These are phyloP conservation scores for Jacaranda copaia DNA, from an alignment of 257 asterid genomes.

Conservation along the genomic window DNA sequence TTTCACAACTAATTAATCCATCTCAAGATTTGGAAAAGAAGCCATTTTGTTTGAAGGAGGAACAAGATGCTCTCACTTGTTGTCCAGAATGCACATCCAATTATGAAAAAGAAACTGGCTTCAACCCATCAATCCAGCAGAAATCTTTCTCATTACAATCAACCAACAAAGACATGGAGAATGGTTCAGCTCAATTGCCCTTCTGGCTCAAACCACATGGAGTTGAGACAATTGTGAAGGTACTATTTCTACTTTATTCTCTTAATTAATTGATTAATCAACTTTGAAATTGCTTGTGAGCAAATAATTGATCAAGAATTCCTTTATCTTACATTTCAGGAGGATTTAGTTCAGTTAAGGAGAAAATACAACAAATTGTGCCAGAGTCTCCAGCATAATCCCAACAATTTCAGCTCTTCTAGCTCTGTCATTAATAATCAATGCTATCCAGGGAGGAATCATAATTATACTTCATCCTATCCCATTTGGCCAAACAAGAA, in stretches of 20 bases:
- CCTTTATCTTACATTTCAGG: constrained; percentile 43
- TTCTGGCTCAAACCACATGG: constrained; percentile 68
- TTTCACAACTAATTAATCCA: constrained; percentile 43
- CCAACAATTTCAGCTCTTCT: constrained; percentile 38
- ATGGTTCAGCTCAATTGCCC: constrained; percentile 61
- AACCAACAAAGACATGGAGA: constrained; percentile 41
- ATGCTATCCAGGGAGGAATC: constrained; percentile 51
- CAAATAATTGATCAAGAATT: background rate
- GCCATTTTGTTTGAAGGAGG: constrained; percentile 48
- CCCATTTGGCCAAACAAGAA: constrained; percentile 54
- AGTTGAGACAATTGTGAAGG: constrained; percentile 56
- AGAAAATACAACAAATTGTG: constrained; percentile 75
- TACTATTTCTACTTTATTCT: constrained; percentile 25
- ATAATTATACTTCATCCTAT: constrained; percentile 41
- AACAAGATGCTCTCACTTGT: constrained; percentile 56
- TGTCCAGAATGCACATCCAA: constrained; percentile 73
- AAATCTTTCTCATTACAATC: constrained; percentile 34
- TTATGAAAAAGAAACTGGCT: constrained; percentile 67
- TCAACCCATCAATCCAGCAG: constrained; percentile 43
- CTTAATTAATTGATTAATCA: background rate
- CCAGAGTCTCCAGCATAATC: constrained; percentile 58
- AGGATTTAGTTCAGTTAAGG: constrained; percentile 60
- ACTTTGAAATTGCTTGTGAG: background rate
- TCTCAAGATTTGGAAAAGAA: constrained; percentile 52
- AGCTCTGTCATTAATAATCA: constrained; percentile 43